These are phyloP conservation scores for Senecio squalidus DNA, from an alignment of 140 eudicot species.

Conservation along the genomic window DNA sequence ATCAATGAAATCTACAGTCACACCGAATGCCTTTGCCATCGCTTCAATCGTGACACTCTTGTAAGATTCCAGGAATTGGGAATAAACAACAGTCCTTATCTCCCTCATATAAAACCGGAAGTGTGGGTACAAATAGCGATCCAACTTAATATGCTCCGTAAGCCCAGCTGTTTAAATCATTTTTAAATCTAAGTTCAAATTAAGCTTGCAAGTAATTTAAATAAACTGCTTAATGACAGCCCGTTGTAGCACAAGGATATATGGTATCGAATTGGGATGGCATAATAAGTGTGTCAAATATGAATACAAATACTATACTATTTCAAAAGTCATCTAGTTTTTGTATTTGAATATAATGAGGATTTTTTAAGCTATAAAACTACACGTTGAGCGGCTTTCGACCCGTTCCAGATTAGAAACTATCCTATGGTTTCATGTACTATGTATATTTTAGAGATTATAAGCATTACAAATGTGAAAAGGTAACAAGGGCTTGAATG, in stretches of 20 bases:
- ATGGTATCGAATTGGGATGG: too few relatives aligned
- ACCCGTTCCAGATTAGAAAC: constrained; percentile 40
- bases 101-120: constrained; percentile 92
- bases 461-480: neutral
- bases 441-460: neutral
- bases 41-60: constrained; percentile 95
- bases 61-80: constrained; percentile 91
- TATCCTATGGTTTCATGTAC: neutral
- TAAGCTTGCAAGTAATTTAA: neutral
- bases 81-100: constrained; percentile 73
- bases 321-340: too few relatives aligned
- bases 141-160: constrained; percentile 70
- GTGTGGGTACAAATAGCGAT: constrained; percentile 80
- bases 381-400: neutral
- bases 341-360: too few relatives aligned
- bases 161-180: constrained; percentile 57
- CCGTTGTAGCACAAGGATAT: too few relatives aligned
- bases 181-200: neutral
- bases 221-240: too few relatives aligned
- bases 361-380: too few relatives aligned
- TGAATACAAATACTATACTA: too few relatives aligned
- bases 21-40: constrained; percentile 94
- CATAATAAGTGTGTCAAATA: too few relatives aligned
- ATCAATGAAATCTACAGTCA: constrained; percentile 83
- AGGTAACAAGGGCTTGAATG: neutral